These are phyloP conservation scores for Nyssa sinensis DNA, from an alignment of 148 eudicot genomes.

Conservation along the genomic window DNA sequence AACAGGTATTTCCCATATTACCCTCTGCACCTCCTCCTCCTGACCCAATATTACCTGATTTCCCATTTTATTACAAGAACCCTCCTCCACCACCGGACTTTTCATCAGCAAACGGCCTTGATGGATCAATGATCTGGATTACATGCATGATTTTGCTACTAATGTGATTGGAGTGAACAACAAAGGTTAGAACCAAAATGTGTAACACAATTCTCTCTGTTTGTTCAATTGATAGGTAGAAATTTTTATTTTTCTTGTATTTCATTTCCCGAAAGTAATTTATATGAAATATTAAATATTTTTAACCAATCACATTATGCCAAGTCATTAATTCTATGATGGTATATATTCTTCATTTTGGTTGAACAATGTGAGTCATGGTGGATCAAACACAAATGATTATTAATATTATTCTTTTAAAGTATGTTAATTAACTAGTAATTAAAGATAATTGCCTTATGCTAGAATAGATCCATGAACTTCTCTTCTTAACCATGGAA, in stretches of 20 bases:
- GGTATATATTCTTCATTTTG: no score
- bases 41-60: slow-evolving; percentile 19
- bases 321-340: no score
- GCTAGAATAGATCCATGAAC: no score
- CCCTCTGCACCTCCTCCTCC: slow-evolving; percentile 25
- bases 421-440: no score
- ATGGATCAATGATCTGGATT: slow-evolving; percentile 13
- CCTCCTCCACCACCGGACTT: slow-evolving; percentile 3
- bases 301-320: no score
- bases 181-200: no score
- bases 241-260: neutral
- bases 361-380: no score
- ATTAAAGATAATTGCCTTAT: no score
- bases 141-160: slow-evolving; percentile 10
- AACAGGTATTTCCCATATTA: slow-evolving; percentile 10
- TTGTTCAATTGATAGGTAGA: neutral
- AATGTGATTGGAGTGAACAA: no score
- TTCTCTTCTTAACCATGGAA: no score
- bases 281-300: neutral
- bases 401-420: no score
- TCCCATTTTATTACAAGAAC: slow-evolving; percentile 17
- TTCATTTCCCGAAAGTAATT: neutral
- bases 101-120: slow-evolving; percentile 1
- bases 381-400: no score
- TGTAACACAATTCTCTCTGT: neutral